Percentiles rank a stretch among this genome's conserved stretches.
These are phyloP conservation scores for Trichoderma endophyticum DNA, from an alignment of 2,329 filamentous ascomycete species.

Conservation along the genomic window DNA sequence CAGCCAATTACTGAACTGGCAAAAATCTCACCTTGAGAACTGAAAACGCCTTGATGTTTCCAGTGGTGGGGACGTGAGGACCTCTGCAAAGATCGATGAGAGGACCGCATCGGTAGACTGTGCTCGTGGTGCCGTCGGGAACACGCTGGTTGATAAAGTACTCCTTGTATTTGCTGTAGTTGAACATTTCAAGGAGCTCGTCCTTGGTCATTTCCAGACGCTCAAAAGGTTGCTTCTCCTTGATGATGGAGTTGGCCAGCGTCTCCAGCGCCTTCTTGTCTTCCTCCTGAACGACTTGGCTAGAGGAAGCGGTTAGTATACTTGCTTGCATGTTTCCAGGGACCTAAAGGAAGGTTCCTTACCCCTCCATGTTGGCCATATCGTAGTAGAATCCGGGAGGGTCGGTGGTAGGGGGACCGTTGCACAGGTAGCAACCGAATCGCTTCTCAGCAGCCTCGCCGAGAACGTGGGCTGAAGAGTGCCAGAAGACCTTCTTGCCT, in stretches of 20 bases:
- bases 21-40: conserved; percentile 65
- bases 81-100: conserved; percentile 94
- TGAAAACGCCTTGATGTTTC: conserved; percentile 90
- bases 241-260: conserved; percentile 78
- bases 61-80: conserved; percentile 87
- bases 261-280: conserved; percentile 86
- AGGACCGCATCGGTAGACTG: conserved; percentile 90
- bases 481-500: conserved; percentile 97
- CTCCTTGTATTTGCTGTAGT: conserved; percentile 97
- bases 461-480: conserved; percentile 92
- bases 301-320: conserved; percentile 43
- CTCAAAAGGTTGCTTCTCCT: conserved; percentile 95
- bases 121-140: conserved; percentile 81
- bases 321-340: not conserved
- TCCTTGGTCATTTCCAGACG: conserved; percentile 85
- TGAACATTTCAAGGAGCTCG: conserved; percentile 89
- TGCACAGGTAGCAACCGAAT: conserved; percentile 88
- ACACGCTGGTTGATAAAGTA: conserved; percentile 77
- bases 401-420: conserved; percentile 86
- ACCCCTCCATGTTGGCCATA: conserved; percentile 63
- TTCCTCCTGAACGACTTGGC: conserved; percentile 66
- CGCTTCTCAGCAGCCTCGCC: conserved; percentile 89
- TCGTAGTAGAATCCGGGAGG: conserved; percentile 87
- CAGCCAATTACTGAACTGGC: not conserved
- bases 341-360: not conserved